Conservation (phyloP, 768 basidiomycete genomes). For the Clitopilus passeckerianus region DNA sequence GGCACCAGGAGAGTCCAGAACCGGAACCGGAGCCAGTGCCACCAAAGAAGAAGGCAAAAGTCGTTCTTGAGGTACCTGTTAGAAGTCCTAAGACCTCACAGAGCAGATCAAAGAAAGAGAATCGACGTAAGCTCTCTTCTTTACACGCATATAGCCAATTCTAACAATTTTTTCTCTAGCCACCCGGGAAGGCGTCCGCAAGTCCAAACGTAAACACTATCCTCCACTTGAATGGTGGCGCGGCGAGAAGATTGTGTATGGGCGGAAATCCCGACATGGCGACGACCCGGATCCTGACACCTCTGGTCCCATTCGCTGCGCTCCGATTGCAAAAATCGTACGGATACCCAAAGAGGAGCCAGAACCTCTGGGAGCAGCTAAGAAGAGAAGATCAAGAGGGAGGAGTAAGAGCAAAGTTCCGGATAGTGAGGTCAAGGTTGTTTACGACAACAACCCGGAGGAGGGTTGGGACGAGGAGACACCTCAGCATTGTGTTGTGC, state of each 20-base stretch:
- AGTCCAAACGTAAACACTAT: slow-evolving; percentile 63
- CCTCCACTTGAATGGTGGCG: slow-evolving; percentile 89
- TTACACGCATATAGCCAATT: background rate
- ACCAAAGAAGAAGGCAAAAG: slow-evolving; percentile 31
- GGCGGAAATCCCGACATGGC: slow-evolving; percentile 37
- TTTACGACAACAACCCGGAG: slow-evolving; percentile 42
- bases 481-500: slow-evolving; percentile 54
- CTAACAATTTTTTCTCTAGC: slow-evolving; percentile 15
- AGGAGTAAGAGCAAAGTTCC: slow-evolving; percentile 58
- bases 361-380: slow-evolving; percentile 23
- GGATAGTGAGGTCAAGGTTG: slow-evolving; percentile 30
- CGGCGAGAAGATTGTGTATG: slow-evolving; percentile 85
- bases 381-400: slow-evolving; percentile 33
- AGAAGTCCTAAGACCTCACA: slow-evolving; percentile 14
- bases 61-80: slow-evolving; percentile 14
- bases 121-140: slow-evolving; percentile 23
- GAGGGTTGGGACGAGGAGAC: slow-evolving; percentile 89
- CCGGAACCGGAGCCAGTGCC: slow-evolving; percentile 20
- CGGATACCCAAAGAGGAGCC: slow-evolving; percentile 39
- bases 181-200: slow-evolving; percentile 55
- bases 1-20: slow-evolving; percentile 22
- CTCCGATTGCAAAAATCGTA: slow-evolving; percentile 60
- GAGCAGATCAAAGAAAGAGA: slow-evolving; percentile 34
- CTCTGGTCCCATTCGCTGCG: slow-evolving; percentile 33
- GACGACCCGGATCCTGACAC: slow-evolving; percentile 20